Base-by-base conservation (phyloP, 148 eudicot species). In the Camellia sinensis region DNA sequence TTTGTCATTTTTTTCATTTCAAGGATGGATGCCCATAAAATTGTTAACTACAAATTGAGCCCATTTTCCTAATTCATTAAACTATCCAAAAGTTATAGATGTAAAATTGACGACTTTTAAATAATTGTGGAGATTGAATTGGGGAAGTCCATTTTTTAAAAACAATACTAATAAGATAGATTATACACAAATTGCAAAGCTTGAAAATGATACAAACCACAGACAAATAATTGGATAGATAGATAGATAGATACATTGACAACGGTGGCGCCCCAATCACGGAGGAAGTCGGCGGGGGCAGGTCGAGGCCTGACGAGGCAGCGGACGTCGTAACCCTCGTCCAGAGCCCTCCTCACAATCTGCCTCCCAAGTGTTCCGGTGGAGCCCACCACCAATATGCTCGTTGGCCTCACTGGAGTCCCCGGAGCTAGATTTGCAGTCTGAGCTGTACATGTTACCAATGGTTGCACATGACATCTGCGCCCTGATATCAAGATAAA, bases 191-290 rank as follows among this genome's bases (percentile, higher is more conserved):
- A 41, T 41, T 50, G n/a, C 50, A 19, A 44, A 2, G 9, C 8
- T 18, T 45, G 19, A n/a, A 71, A 70, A 71, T 71, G 54, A 13
- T 71, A 52, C n/a, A 10, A 71, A 71, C 1, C 53, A 8, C 52
- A 0, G 19, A 0, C 9, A 29, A 7, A 2, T 6, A 7, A 29
- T 11, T 4, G 70, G 3, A 29, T 29, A 29, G 29, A 29, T 0
- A 29, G 37, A 29, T 29, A 29, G 37, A 29, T 29, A 29, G 37
- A 29, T 29, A 94, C 99, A 89, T 97, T 97, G 84, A 97, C 99
- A 50, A 97, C 99, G 9, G 89, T 97, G 41, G 99, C 98, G 48
- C 99, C 99, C 99, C 98, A 97, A 64, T 97, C 99, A 75, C 99
- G 99, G 13, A 97, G 97, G 82, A 97, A 97, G 81, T 97, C 99